A percentile compares a stretch with the other conserved stretches of the same genome.
Evolutionary conservation across 2,329 filamentous ascomycete genomes (phyloP).

Genomic region (Macroventuria anomochaeta): DNA sequence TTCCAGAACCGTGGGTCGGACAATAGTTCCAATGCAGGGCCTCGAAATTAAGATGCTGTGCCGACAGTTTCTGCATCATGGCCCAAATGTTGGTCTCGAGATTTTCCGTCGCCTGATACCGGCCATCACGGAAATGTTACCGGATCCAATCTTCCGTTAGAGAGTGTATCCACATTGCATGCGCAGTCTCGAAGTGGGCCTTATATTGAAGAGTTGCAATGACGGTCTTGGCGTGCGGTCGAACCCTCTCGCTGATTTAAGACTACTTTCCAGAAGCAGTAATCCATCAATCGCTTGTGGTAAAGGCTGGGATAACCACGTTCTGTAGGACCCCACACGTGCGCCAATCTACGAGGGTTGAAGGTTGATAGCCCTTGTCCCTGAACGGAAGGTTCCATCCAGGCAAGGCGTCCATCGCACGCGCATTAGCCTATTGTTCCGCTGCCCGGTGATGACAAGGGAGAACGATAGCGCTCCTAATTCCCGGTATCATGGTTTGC

Average conservation of each 20-base stretch:
- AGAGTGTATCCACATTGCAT: slow-evolving; percentile 3
- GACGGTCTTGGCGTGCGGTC: slow-evolving; percentile 12
- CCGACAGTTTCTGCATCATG: slow-evolving; percentile 9
- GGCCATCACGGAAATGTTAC: background rate
- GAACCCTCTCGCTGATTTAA: background rate
- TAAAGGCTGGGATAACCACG: slow-evolving; percentile 4
- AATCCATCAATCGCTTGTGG: slow-evolving; percentile 6
- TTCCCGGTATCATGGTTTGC: slow-evolving; percentile 16
- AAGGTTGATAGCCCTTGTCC: slow-evolving; percentile 12
- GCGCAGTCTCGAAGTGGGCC: slow-evolving; percentile 9
- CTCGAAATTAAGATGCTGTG: background rate
- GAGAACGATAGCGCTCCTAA: slow-evolving; percentile 12
- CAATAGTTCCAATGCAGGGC: slow-evolving; percentile 17
- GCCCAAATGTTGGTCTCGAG: background rate
- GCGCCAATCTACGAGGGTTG: slow-evolving; percentile 6
- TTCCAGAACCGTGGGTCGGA: slow-evolving; percentile 19
- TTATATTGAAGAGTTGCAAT: slow-evolving; percentile 2
- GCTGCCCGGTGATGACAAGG: slow-evolving; percentile 15
- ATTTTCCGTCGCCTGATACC: slow-evolving; percentile 17
- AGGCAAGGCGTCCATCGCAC: slow-evolving; percentile 19
- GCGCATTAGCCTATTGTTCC: slow-evolving; percentile 19
- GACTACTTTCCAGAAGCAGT: slow-evolving; percentile 12
- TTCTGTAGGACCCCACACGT: slow-evolving; percentile 10
- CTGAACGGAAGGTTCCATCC: slow-evolving; percentile 21
- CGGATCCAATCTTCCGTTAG: slow-evolving; percentile 2